Evolutionary conservation across 164 flowering plant genomes (phyloP).

Genomic region (Aristolochia californica): DNA sequence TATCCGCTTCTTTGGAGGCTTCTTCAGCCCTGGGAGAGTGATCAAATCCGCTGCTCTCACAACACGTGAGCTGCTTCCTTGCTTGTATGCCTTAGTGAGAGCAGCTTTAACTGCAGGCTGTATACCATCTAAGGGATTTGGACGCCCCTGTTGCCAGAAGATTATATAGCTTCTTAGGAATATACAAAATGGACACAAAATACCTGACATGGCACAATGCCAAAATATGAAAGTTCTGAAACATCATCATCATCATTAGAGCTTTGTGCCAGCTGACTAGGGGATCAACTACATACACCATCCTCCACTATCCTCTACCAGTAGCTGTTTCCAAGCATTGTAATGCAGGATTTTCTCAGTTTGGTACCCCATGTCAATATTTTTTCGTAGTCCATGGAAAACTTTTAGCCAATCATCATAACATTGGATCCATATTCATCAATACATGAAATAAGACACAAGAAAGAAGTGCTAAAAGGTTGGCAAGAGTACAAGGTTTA

Average conservation of each 20-base stretch:
- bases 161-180: too few relatives aligned
- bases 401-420: neutral
- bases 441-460: too few relatives aligned
- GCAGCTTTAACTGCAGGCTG: slow-evolving; percentile 81
- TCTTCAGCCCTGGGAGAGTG: slow-evolving; percentile 76
- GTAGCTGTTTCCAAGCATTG: neutral
- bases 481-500: too few relatives aligned
- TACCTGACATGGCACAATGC: too few relatives aligned
- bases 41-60: slow-evolving; percentile 73
- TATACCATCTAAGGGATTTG: slow-evolving; percentile 72
- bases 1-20: slow-evolving; percentile 79
- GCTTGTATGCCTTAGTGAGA: slow-evolving; percentile 77
- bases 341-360: neutral
- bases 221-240: too few relatives aligned
- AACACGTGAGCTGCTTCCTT: slow-evolving; percentile 57
- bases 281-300: too few relatives aligned
- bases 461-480: too few relatives aligned
- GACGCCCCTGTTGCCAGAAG: slow-evolving; percentile 42
- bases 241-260: too few relatives aligned
- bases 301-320: too few relatives aligned
- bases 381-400: neutral
- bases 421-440: too few relatives aligned
- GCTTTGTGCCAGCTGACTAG: too few relatives aligned
- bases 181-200: too few relatives aligned
- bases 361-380: neutral